Conservation (phyloP, 2,329 filamentous ascomycete species). For the Chrysosporium keratinophilum region DNA sequence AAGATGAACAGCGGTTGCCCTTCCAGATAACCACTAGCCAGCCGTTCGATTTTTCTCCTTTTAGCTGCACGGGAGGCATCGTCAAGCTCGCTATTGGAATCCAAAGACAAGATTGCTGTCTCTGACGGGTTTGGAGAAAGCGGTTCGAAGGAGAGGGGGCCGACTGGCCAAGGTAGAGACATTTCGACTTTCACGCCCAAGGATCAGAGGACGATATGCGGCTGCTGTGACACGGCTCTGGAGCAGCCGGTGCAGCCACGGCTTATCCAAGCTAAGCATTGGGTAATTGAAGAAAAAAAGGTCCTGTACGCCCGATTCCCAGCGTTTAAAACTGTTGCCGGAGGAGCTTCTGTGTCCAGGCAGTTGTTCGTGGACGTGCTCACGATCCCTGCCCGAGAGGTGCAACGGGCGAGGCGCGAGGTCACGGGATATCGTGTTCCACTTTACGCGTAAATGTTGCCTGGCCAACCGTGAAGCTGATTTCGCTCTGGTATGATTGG, state of each 20-base stretch:
- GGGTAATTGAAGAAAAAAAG: neutral
- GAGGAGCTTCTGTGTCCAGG: neutral
- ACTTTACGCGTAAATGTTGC: conserved; percentile 10
- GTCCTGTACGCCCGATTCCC: neutral
- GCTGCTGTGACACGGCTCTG: conserved; percentile 5
- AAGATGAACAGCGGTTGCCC: conserved; percentile 38
- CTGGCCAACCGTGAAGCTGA: neutral
- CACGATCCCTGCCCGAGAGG: neutral
- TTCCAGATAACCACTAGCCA: conserved; percentile 34
- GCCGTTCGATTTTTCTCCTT: conserved; percentile 34
- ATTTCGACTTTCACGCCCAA: neutral
- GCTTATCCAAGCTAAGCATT: conserved; percentile 10
- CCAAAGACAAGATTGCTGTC: conserved; percentile 16
- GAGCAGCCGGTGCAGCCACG: conserved; percentile 10
- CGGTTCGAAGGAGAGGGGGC: conserved; percentile 29
- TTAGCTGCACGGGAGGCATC: conserved; percentile 27
- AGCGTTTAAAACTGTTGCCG: neutral
- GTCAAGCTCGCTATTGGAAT: conserved; percentile 32
- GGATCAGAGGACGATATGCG: neutral
- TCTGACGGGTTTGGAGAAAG: conserved; percentile 22
- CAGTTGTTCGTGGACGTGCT: neutral
- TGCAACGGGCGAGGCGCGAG: neutral
- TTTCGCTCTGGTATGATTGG: neutral
- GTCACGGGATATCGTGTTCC: conserved; percentile 9
- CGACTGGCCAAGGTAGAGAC: conserved; percentile 20